phyloP scores from a whole-genome alignment of 768 basidiomycete genomes.

The Udeniomyces megalosporus region DNA sequence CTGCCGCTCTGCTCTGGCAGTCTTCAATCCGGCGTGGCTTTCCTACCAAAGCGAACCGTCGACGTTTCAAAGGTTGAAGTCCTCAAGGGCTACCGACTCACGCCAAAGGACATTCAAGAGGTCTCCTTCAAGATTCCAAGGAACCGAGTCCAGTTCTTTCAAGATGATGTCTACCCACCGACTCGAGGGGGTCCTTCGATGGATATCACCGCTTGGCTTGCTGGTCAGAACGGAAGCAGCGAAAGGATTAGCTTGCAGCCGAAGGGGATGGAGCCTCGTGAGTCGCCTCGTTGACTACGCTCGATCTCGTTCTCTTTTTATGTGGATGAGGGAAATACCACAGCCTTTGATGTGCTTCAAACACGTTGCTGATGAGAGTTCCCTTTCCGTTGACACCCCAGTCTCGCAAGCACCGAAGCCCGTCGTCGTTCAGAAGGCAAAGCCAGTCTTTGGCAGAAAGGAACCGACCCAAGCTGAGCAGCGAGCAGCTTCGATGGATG shows the following conservation, averaged over 20 bases:
- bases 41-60: slow-evolving; percentile 26
- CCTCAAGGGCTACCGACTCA: slow-evolving; percentile 23
- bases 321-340: not conserved
- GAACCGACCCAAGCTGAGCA: slow-evolving; percentile 28
- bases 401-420: slow-evolving; percentile 30
- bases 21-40: slow-evolving; percentile 25
- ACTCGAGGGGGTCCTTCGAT: slow-evolving; percentile 23
- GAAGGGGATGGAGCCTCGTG: slow-evolving; percentile 25
- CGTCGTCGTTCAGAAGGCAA: slow-evolving; percentile 18
- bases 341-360: not conserved
- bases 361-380: too few relatives aligned
- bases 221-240: slow-evolving; percentile 18
- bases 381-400: not conserved
- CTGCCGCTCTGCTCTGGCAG: slow-evolving; percentile 25
- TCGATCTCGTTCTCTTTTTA: not conserved
- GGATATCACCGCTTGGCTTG: slow-evolving; percentile 22
- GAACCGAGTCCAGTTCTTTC: slow-evolving; percentile 22
- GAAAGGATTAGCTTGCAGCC: slow-evolving; percentile 22
- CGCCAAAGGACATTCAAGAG: slow-evolving; percentile 25
- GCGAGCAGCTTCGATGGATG: slow-evolving; percentile 27
- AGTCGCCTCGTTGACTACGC: slow-evolving; percentile 10
- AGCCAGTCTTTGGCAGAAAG: slow-evolving; percentile 18
- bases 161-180: slow-evolving; percentile 29
- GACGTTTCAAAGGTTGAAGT: slow-evolving; percentile 31
- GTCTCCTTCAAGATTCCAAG: slow-evolving; percentile 29